These are phyloP conservation scores for Quercus phellos DNA, from an alignment of 331 rosid species.

Conservation along the genomic window DNA sequence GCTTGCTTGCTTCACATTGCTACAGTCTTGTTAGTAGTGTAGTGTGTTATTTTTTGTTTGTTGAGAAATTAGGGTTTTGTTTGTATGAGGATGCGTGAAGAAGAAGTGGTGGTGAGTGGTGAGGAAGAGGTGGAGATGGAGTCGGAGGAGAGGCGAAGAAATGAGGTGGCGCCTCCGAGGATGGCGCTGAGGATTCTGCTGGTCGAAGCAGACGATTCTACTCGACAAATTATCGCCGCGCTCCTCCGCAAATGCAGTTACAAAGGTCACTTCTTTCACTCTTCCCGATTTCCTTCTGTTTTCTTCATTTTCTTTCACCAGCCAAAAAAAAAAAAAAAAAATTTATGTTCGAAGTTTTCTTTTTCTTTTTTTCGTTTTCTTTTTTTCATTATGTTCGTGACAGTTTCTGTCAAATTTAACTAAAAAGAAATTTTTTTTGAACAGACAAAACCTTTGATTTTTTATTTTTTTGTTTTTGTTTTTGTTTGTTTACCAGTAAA, in stretches of 20 bases:
- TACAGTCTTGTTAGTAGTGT: not conserved
- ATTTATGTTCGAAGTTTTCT: not conserved
- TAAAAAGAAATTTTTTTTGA: too few species aligned
- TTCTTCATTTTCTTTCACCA: not conserved
- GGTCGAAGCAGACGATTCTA: slow-evolving; percentile 93
- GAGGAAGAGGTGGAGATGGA: slow-evolving; percentile 24
- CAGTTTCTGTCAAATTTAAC: too few species aligned
- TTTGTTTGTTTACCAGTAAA: too few species aligned
- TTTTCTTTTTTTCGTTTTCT: too few species aligned
- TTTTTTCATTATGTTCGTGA: too few species aligned
- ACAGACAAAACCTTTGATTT: too few species aligned
- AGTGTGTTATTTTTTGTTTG: not conserved
- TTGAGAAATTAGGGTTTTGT: slow-evolving; percentile 11
- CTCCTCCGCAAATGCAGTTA: slow-evolving; percentile 90
- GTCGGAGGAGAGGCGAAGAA: slow-evolving; percentile 11
- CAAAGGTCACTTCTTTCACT: slow-evolving; percentile 44
- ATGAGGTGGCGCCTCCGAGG: slow-evolving; percentile 38
- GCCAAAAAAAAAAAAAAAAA: too few species aligned
- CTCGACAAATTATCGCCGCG: slow-evolving; percentile 85
- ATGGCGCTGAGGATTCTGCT: slow-evolving; percentile 70
- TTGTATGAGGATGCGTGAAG: slow-evolving; percentile 44
- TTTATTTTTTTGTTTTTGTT: too few species aligned
- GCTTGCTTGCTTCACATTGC: not conserved
- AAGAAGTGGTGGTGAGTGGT: slow-evolving; percentile 40
- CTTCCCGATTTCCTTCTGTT: not conserved